These are phyloP conservation scores for Tubosaeta sp. DNA, from an alignment of 768 basidiomycete species.

Conservation along the genomic window DNA sequence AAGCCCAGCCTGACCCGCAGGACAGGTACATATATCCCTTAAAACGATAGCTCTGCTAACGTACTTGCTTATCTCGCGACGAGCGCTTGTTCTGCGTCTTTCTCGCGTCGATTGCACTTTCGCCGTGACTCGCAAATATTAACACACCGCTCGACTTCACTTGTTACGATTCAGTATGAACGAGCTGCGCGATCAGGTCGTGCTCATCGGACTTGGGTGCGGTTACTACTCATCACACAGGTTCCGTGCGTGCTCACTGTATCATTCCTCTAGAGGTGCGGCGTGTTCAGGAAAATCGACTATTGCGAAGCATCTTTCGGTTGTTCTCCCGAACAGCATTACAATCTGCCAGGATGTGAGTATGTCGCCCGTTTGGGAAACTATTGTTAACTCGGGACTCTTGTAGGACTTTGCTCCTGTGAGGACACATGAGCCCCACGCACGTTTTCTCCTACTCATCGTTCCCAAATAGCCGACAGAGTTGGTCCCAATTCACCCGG, in stretches of 20 bases:
- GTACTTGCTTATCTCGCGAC: not conserved
- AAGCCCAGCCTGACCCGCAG: too few relatives aligned
- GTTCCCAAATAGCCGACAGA: constrained; percentile 22
- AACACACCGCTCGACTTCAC: not conserved
- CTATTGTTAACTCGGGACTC: constrained; percentile 1
- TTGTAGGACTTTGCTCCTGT: constrained; percentile 88
- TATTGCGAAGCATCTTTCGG: constrained; percentile 80
- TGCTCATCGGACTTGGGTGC: constrained; percentile 57
- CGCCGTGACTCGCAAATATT: not conserved
- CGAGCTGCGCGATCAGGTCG: constrained; percentile 15
- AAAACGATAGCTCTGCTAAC: too few relatives aligned
- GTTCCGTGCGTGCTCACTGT: not conserved
- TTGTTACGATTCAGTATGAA: constrained; percentile 12
- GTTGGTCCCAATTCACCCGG: constrained; percentile 48
- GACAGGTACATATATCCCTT: too few relatives aligned
- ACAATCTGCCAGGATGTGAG: constrained; percentile 92
- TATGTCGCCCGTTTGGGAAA: constrained; percentile 11
- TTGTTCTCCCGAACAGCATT: constrained; percentile 70
- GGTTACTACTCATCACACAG: not conserved
- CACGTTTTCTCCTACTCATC: constrained; percentile 2
- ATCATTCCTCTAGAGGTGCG: constrained; percentile 57
- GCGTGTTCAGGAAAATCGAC: constrained; percentile 96
- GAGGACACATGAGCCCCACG: constrained; percentile 22
- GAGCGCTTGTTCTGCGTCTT: not conserved
- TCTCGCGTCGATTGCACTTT: not conserved